Evolutionary conservation across 1,139 yeast species (phyloP), one percentile per base, ranked within the genome.

Genomic region (Blastobotrys elegans): DNA sequence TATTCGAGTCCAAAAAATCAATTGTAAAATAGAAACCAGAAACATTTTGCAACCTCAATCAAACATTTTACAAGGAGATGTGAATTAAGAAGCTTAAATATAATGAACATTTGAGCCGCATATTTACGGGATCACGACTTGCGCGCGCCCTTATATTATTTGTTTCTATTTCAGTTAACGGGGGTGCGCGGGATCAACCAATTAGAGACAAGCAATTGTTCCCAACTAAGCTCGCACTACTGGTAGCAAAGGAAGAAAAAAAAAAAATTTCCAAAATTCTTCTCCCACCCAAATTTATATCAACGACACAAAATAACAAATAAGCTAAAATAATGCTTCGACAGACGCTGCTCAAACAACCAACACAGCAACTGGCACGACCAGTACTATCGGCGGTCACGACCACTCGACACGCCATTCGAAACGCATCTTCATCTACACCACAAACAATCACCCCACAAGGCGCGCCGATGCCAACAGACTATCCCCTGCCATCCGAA

Each of bases 401-500:
- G 11, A n/a, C 14, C 16, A 10, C 22, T 10, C 13, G 13, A 33
- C 16, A 30, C 33, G 4, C 17, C 16, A 6, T 30, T 7, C 33
- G 33, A 30, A 7, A 13, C 5, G 14, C 33, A 30, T 13, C 33
- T 5, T 30, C 33, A 6, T 30, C 33, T 5, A 13, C 17, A 7
- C 17, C 17, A 14, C 6, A 6, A n/a, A 16, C 22, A 7, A 5
- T n/a, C 14, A 5, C 24, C 11, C 38, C 24, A 35, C 18, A 17
- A 35, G 38, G 22, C 18, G 18, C 43, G 11, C 46, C 50, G 8
- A 54, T 75, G 61, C 75, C 79, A 45, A 74, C 78, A 3, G 74
- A 78, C 60, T 70, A 67, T 50, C 84, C 84, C 7, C 69, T 79
- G 38, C 72, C 79, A 29, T 68, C 77, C 8, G 74, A 76, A 56